Base-by-base conservation (phyloP, 805 yeast species). In the Kodamaea kaohsiungensis region DNA sequence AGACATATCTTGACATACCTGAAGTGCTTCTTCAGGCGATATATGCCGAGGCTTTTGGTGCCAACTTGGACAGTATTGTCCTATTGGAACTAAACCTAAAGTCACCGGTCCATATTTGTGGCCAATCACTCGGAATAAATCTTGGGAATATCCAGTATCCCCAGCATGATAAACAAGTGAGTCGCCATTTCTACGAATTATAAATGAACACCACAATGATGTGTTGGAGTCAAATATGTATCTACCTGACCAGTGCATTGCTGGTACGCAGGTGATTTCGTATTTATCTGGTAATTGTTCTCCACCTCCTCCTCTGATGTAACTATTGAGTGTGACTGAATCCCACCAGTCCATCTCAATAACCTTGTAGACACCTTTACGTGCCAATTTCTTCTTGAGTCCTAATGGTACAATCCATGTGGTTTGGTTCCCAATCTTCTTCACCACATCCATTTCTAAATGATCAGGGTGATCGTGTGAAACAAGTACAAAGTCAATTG, bases 381-480 rank as follows among this genome's bases (percentile, higher is more conserved):
- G 72, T 0, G 78, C 81, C 61, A 93, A 72, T 53, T 77, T 83
- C 60, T 73, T 75, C 51, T 83, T 80, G 48, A 93, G 77, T 0
- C 98, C 98, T 16, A 81, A 62, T 0, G 98, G 98, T 0, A 92
- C 96, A 8, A 93, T 79, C 98, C 98, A 93, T 1, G 82, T 75
- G 1, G 87, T 75, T 2, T 69, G 59, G 59, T 89, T 86, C 10
- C 88, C 86, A 25, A 76, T 64, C 48, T 73, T 61, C 40, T 70
- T 65, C 13, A 85, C 81, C 8, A 88, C 75, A 30, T 77, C 83
- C 53, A 80, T 73, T 62, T 93, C 98, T 46, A 93, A 71, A 71
- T 93, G 98, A 68, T 93, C 98, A 1, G 98, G 98, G 64, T 93
- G 98, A 65, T 93, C 92, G 67, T 93, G 98, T 1, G 96, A 88